These are phyloP conservation scores for Phytophthora citrophthora DNA, from an alignment of 352 stramenopile species.

Conservation along the genomic window DNA sequence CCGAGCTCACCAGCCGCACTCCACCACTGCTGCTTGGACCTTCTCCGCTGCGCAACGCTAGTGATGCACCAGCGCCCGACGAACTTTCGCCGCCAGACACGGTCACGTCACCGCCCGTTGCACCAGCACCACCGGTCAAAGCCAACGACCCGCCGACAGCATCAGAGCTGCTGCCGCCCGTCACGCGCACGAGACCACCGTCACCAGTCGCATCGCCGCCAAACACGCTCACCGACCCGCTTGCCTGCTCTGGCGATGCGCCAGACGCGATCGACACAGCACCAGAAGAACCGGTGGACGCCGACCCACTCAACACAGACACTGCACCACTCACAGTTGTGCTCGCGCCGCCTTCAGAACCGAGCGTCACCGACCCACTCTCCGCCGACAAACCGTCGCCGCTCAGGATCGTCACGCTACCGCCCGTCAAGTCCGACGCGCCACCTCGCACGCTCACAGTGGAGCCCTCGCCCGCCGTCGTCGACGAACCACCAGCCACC, in stretches of 20 bases:
- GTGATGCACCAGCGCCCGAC: slow-evolving; percentile 12
- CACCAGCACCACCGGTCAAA: slow-evolving; percentile 24
- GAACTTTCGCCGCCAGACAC: slow-evolving; percentile 25
- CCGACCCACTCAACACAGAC: slow-evolving; percentile 19
- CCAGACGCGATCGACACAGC: slow-evolving; percentile 24
- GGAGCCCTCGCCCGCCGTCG: slow-evolving; percentile 10
- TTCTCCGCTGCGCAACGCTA: slow-evolving; percentile 30
- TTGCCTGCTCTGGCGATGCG: slow-evolving; percentile 15
- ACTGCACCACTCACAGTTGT: slow-evolving; percentile 19
- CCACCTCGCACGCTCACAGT: slow-evolving; percentile 27
- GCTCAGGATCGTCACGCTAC: slow-evolving; percentile 22
- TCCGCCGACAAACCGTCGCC: slow-evolving; percentile 6
- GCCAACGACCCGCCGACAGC: slow-evolving; percentile 8
- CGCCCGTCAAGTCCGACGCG: slow-evolving; percentile 19
- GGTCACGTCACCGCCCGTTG: slow-evolving; percentile 17
- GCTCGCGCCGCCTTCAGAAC: slow-evolving; percentile 5
- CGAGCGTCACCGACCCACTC: slow-evolving; percentile 21
- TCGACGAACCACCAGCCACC: slow-evolving; percentile 35
- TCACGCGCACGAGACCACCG: slow-evolving; percentile 17
- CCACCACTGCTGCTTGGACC: slow-evolving; percentile 20
- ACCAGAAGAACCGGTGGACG: slow-evolving; percentile 20
- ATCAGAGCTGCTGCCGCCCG: slow-evolving; percentile 10
- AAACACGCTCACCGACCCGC: slow-evolving; percentile 26
- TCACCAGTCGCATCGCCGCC: slow-evolving; percentile 17
- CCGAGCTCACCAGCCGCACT: slow-evolving; percentile 21